A percentile compares a stretch with the other conserved stretches of the same genome.
These are phyloP conservation scores for Paramyrothecium roridum DNA, from an alignment of 2,329 filamentous ascomycete species.

Conservation along the genomic window DNA sequence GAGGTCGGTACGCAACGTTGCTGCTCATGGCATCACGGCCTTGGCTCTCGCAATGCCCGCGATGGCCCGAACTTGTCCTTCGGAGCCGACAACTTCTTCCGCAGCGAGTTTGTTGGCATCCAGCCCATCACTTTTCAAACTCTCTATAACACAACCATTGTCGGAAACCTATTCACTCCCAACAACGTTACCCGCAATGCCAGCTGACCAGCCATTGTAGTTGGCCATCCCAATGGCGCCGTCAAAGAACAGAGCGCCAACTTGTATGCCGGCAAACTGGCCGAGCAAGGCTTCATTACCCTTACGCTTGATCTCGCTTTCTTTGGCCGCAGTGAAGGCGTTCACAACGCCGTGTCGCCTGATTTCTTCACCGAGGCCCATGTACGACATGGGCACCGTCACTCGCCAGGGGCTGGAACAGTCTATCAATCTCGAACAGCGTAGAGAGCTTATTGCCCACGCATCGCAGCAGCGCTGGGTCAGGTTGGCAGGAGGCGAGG, in stretches of 20 bases:
- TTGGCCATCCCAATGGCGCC: conserved; percentile 22
- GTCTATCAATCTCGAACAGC: background rate
- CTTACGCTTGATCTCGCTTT: conserved; percentile 19
- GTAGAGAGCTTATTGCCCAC: background rate
- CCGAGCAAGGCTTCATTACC: conserved; percentile 16
- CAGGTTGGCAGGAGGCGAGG: background rate
- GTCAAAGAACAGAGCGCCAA: conserved; percentile 26
- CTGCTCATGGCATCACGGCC: background rate
- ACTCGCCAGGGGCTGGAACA: background rate
- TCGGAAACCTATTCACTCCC: conserved; percentile 8
- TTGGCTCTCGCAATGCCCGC: background rate
- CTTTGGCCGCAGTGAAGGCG: conserved; percentile 21
- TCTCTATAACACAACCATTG: background rate
- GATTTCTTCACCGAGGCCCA: conserved; percentile 22
- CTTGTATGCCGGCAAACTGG: conserved; percentile 21
- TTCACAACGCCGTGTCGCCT: conserved; percentile 18
- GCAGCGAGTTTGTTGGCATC: background rate
- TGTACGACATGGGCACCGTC: background rate
- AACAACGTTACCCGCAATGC: conserved; percentile 4
- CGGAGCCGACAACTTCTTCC: background rate
- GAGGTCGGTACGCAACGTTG: too few relatives aligned
- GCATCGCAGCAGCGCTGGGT: background rate
- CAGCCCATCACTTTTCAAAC: background rate
- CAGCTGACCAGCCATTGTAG: conserved; percentile 15
- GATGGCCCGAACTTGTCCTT: background rate